Evolutionary conservation across 192 early-diverging fungal species (phyloP).

Genomic region (Podila epigama): DNA sequence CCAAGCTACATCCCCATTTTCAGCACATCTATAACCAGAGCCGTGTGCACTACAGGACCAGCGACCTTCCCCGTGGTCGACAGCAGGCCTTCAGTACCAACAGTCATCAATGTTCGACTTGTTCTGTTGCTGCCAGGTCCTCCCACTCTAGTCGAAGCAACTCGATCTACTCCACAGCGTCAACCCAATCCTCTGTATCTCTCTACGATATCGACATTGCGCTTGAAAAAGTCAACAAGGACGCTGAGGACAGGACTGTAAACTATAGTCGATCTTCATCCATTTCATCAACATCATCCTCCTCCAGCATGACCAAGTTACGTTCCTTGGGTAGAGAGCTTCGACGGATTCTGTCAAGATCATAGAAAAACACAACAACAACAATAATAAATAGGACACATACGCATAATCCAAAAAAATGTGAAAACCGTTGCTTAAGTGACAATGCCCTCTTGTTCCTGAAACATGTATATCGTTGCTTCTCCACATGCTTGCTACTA

Average conservation of each 20-base stretch:
- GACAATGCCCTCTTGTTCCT: no score
- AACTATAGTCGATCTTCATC: no score
- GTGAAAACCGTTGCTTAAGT: no score
- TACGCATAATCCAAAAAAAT: no score
- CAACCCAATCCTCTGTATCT: background rate
- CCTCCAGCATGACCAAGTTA: background rate
- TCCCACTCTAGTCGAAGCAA: background rate
- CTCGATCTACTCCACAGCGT: background rate
- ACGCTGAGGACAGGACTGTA: background rate
- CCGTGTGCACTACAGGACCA: constrained; percentile 8
- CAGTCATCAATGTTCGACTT: background rate
- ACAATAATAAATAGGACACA: background rate
- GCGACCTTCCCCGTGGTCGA: constrained; percentile 20
- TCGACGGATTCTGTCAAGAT: constrained; percentile 6
- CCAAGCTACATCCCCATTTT: background rate
- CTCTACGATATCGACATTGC: background rate
- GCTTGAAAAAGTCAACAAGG: no score
- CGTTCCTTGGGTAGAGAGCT: constrained; percentile 7
- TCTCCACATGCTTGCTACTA: no score
- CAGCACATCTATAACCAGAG: constrained; percentile 1
- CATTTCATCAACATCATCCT: background rate
- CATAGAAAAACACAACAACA: background rate
- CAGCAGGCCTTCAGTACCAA: background rate
- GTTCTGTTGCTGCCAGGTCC: background rate
- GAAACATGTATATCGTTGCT: no score